Conservation (phyloP, 2,329 filamentous ascomycete genomes). For the Exophiala oligosperma region DNA sequence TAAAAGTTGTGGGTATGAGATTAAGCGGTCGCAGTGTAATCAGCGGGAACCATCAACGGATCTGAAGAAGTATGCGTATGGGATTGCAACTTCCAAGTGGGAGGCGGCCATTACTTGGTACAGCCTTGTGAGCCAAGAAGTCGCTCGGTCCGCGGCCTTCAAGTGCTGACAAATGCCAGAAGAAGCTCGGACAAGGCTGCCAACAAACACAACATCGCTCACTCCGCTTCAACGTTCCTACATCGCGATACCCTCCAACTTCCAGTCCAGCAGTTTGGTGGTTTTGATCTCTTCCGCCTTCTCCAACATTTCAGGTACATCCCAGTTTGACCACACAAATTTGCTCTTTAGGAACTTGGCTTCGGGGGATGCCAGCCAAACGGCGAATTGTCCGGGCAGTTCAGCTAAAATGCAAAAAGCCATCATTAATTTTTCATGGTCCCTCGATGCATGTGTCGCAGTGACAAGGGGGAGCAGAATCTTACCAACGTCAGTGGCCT, state of each 20-base stretch:
- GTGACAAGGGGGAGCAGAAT: neutral
- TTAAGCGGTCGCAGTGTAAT: neutral
- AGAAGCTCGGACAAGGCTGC: too few relatives aligned
- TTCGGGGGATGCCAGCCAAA: slow-evolving; percentile 49
- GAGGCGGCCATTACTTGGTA: too few relatives aligned
- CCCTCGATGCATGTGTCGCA: too few relatives aligned
- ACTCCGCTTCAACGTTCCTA: neutral
- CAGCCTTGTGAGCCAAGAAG: neutral
- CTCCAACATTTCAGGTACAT: slow-evolving; percentile 51
- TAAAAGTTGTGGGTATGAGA: neutral
- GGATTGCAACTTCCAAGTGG: neutral
- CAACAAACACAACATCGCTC: too few relatives aligned
- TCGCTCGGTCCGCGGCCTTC: neutral
- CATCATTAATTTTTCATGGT: neutral
- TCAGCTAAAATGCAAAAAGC: neutral
- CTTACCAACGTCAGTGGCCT: neutral
- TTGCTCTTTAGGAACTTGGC: slow-evolving; percentile 49
- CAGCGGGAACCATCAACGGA: neutral
- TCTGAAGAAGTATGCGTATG: too few relatives aligned
- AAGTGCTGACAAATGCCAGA: neutral
- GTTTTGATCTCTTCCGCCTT: slow-evolving; percentile 36
- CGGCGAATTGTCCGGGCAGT: slow-evolving; percentile 44
- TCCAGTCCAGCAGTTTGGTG: neutral
- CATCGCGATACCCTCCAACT: neutral
- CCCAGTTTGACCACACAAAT: slow-evolving; percentile 53